Evolutionary conservation across 345 rosid species (phyloP).

Genomic region (Citrus trifoliata): DNA sequence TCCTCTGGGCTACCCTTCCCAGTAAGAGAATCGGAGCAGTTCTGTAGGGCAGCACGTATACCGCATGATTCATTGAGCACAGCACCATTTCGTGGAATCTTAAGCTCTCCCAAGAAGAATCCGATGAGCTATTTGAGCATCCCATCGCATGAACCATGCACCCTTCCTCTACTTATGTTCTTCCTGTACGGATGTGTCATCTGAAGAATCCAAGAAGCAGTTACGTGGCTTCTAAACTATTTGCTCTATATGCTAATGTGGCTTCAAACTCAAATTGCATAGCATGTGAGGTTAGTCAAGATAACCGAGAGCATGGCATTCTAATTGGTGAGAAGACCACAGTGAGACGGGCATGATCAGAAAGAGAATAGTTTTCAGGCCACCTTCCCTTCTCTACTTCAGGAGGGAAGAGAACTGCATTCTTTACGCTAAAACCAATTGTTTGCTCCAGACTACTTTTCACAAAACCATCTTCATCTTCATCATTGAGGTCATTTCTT

Average conservation of each 20-base stretch:
- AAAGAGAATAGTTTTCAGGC: conserved; percentile 75
- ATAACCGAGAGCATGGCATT: conserved; percentile 51
- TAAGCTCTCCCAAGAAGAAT: not conserved
- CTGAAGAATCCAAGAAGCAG: too few species aligned
- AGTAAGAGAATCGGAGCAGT: not conserved
- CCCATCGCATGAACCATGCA: not conserved
- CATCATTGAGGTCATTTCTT: conserved; percentile 30
- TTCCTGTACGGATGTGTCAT: not conserved
- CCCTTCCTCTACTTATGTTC: not conserved
- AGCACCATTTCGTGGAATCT: not conserved
- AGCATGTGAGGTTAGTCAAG: conserved; percentile 16
- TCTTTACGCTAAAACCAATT: conserved; percentile 62
- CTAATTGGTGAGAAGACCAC: conserved; percentile 68
- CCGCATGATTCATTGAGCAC: not conserved
- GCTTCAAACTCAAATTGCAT: not conserved
- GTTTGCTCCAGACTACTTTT: conserved; percentile 50
- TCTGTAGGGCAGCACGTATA: not conserved
- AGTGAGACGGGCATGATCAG: conserved; percentile 75
- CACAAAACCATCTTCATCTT: conserved; percentile 21
- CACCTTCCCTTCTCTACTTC: conserved; percentile 75
- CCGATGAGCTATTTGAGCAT: not conserved
- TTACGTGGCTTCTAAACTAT: too few species aligned
- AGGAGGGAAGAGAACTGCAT: conserved; percentile 72
- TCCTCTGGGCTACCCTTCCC: not conserved
- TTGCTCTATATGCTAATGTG: too few species aligned